phyloP scores from a whole-genome alignment of 495 filamentous ascomycete genomes.

The Aspergillus bridgeri region DNA sequence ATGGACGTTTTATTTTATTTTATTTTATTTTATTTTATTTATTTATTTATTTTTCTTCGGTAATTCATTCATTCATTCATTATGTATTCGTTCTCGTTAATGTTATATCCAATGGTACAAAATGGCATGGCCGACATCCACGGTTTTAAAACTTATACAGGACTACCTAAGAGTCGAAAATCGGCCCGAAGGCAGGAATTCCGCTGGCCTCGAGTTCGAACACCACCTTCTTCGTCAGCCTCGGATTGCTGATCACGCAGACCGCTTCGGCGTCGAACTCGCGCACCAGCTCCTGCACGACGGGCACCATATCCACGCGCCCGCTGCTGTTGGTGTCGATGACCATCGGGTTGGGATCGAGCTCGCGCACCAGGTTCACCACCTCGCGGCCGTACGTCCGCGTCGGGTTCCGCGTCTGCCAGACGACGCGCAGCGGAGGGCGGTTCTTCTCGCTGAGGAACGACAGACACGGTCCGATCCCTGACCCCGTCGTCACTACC shows the following conservation, averaged over 20 bases:
- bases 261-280: constrained; percentile 68
- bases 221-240: constrained; percentile 66
- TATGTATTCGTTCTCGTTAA: too few relatives aligned
- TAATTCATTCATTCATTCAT: too few relatives aligned
- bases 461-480: constrained; percentile 63
- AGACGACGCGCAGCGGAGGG: constrained; percentile 53
- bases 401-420: constrained; percentile 53
- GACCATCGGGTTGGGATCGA: constrained; percentile 53
- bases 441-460: constrained; percentile 47
- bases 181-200: constrained; percentile 70
- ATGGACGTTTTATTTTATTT: too few relatives aligned
- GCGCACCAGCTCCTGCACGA: constrained; percentile 54
- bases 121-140: constrained; percentile 9
- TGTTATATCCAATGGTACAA: background rate
- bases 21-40: too few relatives aligned
- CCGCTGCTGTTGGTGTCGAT: constrained; percentile 50
- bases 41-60: too few relatives aligned
- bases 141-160: too few relatives aligned
- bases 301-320: constrained; percentile 51
- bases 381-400: constrained; percentile 53
- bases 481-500: constrained; percentile 78
- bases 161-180: constrained; percentile 83
- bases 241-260: constrained; percentile 73
- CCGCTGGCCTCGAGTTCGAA: constrained; percentile 69
- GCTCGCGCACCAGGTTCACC: constrained; percentile 43